phyloP scores from a whole-genome alignment of 306 rosid species.

The Medicago ruthenica region DNA sequence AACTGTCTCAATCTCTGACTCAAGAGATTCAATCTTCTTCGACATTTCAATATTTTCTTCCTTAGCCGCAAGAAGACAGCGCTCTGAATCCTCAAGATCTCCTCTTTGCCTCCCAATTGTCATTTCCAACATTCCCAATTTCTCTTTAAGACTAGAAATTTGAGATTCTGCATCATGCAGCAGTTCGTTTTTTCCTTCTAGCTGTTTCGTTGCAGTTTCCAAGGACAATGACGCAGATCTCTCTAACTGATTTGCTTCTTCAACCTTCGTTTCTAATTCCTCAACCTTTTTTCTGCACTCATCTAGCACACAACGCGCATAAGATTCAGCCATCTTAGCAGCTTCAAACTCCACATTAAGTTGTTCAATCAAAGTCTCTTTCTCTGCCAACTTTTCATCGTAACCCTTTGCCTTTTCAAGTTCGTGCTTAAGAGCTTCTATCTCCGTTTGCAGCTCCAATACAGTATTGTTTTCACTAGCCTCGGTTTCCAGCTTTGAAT shows the following conservation, averaged over 20 bases:
- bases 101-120: conserved; percentile 73
- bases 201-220: conserved; percentile 71
- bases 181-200: conserved; percentile 71
- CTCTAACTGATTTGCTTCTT: conserved; percentile 76
- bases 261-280: conserved; percentile 66
- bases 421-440: conserved; percentile 64
- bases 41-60: conserved; percentile 67
- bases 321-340: conserved; percentile 86
- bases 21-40: conserved; percentile 58
- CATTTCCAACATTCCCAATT: conserved; percentile 77
- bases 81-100: conserved; percentile 78
- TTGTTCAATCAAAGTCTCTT: conserved; percentile 74
- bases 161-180: conserved; percentile 80
- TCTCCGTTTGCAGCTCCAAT: conserved; percentile 64
- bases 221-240: conserved; percentile 85
- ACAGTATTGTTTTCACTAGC: conserved; percentile 62
- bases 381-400: conserved; percentile 62
- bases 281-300: conserved; percentile 72
- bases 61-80: conserved; percentile 54
- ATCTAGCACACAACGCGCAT: conserved; percentile 68
- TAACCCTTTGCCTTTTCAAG: conserved; percentile 61
- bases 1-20: conserved; percentile 63
- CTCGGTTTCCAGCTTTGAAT: conserved; percentile 76
- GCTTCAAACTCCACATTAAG: conserved; percentile 88
- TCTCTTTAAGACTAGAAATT: conserved; percentile 72